Percentiles rank a stretch among this genome's conserved stretches.
These are phyloP conservation scores for Tolypocladium album DNA, from an alignment of 2,329 filamentous ascomycete genomes.

Conservation along the genomic window DNA sequence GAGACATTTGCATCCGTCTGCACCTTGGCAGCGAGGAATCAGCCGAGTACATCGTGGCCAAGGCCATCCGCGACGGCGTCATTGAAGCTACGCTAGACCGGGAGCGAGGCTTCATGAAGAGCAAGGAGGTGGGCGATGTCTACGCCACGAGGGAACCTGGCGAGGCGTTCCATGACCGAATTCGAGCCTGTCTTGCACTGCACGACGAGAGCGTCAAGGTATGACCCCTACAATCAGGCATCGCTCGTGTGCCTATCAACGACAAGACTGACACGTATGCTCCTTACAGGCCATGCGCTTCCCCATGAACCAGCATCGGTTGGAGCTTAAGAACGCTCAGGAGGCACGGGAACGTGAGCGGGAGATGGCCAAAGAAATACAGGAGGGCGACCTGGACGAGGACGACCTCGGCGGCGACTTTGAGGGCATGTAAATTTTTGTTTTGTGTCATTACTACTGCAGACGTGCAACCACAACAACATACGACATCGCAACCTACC, in stretches of 20 bases:
- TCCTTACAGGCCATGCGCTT: constrained; percentile 79
- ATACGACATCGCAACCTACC: background rate
- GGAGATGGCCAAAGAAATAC: constrained; percentile 97
- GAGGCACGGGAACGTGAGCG: constrained; percentile 95
- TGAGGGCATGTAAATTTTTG: constrained; percentile 67
- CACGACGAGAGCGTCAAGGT: constrained; percentile 99
- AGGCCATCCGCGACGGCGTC: constrained; percentile 94
- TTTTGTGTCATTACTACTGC: constrained; percentile 2
- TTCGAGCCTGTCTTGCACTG: constrained; percentile 78
- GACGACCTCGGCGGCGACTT: constrained; percentile 94
- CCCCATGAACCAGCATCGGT: constrained; percentile 96
- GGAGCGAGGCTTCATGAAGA: constrained; percentile 96
- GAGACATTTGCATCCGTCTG: constrained; percentile 93
- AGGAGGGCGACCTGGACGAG: constrained; percentile 93
- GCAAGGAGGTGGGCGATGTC: constrained; percentile 89
- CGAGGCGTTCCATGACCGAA: constrained; percentile 96
- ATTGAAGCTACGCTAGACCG: constrained; percentile 93
- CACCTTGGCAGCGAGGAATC: constrained; percentile 93
- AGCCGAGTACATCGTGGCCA: constrained; percentile 97
- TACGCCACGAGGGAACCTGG: constrained; percentile 93
- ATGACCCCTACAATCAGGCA: constrained; percentile 8
- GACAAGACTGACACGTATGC: constrained; percentile 1
- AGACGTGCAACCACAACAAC: constrained; percentile 1
- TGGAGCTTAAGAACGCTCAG: constrained; percentile 96
- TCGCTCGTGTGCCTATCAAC: constrained; percentile 5